Evolutionary conservation across 768 basidiomycete species (phyloP), one percentile per base, ranked within the genome.

Genomic region (Chalciporus sphaerocephalus): DNA sequence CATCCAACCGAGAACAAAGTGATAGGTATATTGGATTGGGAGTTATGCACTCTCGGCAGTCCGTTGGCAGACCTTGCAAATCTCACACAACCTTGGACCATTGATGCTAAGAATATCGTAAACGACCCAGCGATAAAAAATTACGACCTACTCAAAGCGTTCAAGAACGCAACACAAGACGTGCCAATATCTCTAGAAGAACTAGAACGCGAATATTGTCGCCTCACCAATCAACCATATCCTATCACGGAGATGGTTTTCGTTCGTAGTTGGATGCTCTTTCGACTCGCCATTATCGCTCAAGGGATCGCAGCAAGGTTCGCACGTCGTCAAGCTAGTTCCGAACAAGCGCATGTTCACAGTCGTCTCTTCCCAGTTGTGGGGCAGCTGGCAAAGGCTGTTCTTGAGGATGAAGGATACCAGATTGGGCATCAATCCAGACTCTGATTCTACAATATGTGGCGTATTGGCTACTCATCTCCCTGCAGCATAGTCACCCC

Each of bases 21-120:
- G 4, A 92, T 98, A 51, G 96, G 92, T 5, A 92, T 99, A 30
- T 67, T 99, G 40, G 95, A 99, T 59, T 99, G 95, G 95, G 95
- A 99, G 61, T 70, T 99, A 21, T 96, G 92, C 59, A 97, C 95
- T 1, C 77, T 99, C 9, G 94, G 93, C 6, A 92, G 87, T 58
- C 89, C 92, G 25, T 76, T 96, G 2, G 89, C 91, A 17, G 95
- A 99, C 61, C 74, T 98, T 1, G 92, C 81, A 0, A 97, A 97
- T 65, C 69, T 97, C 40, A 90, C 92, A 0, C 81, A 89, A 57
- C 87, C 89, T 6, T 97, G 89, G 90, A 65, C 75, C 3, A 69
- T 87, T 23, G 76, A 81, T 44, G 55, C 68, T 42, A 66, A 51
- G 12, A 47, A 73, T 43, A 39, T 80, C 20, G 69, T 73, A 1